These are phyloP conservation scores for Trichosporon ovoides DNA, from an alignment of 1,284 basidiomycete species.

Conservation along the genomic window DNA sequence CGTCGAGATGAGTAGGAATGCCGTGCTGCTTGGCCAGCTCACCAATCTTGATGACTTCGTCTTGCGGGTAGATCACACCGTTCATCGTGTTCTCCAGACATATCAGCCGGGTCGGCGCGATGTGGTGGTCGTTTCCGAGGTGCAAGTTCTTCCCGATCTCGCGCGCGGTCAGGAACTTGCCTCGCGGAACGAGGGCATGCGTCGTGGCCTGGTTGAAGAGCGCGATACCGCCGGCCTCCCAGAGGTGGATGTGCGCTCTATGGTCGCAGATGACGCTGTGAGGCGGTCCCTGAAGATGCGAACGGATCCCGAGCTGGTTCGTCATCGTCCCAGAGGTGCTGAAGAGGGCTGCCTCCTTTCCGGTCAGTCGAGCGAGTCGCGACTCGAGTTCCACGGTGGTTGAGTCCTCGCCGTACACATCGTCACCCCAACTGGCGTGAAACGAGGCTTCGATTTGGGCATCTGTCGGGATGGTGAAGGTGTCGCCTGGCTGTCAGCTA, in stretches of 20 bases:
- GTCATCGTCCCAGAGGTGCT: conserved; percentile 89
- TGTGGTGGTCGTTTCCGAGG: conserved; percentile 67
- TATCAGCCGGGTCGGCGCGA: conserved; percentile 72
- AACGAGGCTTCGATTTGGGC: conserved; percentile 51
- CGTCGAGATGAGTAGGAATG: conserved; percentile 84
- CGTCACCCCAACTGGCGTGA: conserved; percentile 53
- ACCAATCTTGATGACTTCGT: conserved; percentile 77
- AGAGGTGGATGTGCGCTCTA: conserved; percentile 66
- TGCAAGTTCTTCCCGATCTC: conserved; percentile 73
- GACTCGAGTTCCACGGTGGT: conserved; percentile 66
- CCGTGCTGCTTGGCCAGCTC: conserved; percentile 64
- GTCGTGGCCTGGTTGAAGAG: conserved; percentile 83
- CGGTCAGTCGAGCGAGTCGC: conserved; percentile 71
- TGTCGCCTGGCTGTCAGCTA: conserved; percentile 45
- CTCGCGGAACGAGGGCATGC: conserved; percentile 38
- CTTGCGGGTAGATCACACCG: conserved; percentile 85
- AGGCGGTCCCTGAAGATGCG: conserved; percentile 84
- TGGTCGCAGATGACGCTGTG: conserved; percentile 73
- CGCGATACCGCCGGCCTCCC: conserved; percentile 69
- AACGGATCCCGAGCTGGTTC: conserved; percentile 74
- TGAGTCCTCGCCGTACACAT: conserved; percentile 52
- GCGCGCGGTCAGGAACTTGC: conserved; percentile 64
- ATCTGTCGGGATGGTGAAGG: conserved; percentile 52
- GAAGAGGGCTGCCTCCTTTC: conserved; percentile 71
- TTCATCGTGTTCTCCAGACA: conserved; percentile 87